Evolutionary conservation across 495 filamentous ascomycete species (phyloP), one percentile per base, ranked within the genome.

Genomic region (Beverwykella pulmonaria): DNA sequence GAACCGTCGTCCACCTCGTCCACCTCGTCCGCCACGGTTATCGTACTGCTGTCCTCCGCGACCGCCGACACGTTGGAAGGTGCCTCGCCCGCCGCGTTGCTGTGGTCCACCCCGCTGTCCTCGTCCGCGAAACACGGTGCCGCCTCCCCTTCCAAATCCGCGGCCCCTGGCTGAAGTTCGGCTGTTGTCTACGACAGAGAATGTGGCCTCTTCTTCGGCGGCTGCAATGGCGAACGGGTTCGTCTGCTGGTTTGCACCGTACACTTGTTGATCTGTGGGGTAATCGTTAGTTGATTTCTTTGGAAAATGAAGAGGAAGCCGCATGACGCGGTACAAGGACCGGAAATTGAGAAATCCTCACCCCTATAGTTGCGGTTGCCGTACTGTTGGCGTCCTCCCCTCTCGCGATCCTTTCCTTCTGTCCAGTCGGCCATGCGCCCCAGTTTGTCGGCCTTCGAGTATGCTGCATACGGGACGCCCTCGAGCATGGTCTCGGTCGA

Each of bases 371-470:
- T 93, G 53, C 92, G 81, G 76, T 93, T 92, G 75, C 94, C 92
- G 76, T 96, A 97, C 64, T 91, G 89, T 73, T 91, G 88, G 72
- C 94, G 80, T 53, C 92, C 90, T 50, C 88, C 88, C 52, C 93
- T 82, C 17, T 86, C 86, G 15, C 84, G 80, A 67, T 96, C 93
- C 80, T 97, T 97, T 69, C 90, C 86, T 69, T 97, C 94, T n/a
- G 93, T 96, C 95, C 95, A 98, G 79, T 98, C 94, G 20, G 94
- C 94, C 94, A 98, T 98, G 69, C 94, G 92, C 58, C 95, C 94
- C 27, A 98, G 82, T 83, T 98, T 98, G 82, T 98, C 94, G 71
- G 92, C 92, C 82, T 98, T 98, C 64, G 92, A 97, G 81, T 92
- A 98, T 49, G 95, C 93, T 53, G 93, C 93, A 70, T 97, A 98